Evolutionary conservation across 176 grass and related monocot species (phyloP).

Genomic region (Carex parvula): DNA sequence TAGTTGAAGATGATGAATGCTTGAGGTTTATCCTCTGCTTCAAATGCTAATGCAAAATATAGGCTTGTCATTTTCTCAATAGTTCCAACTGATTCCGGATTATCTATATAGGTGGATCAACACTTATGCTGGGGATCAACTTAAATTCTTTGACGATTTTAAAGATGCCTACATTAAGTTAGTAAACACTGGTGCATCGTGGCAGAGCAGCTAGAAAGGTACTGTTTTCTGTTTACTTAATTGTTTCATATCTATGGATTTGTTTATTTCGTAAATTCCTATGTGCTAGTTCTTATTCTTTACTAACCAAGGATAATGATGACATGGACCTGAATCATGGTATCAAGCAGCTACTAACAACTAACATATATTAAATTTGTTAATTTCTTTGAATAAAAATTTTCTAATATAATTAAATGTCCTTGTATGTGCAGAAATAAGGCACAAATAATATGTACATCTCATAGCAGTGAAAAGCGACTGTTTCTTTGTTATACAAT

Average conservation of each 20-base stretch:
- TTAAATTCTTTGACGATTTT: conserved; percentile 70
- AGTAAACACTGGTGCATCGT: conserved; percentile 61
- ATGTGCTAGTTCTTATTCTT: background rate
- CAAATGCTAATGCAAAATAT: background rate
- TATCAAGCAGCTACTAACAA: background rate
- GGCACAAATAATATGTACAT: background rate
- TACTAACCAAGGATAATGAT: background rate
- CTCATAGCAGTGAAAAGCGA: background rate
- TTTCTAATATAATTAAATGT: background rate
- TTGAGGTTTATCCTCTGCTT: conserved; percentile 50
- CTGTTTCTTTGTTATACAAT: background rate
- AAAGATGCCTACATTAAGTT: conserved; percentile 74
- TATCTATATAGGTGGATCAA: conserved; percentile 64
- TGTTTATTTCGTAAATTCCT: background rate
- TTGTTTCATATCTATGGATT: background rate
- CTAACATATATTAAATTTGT: background rate
- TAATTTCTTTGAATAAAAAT: background rate
- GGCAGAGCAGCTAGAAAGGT: conserved; percentile 42
- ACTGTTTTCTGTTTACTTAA: background rate
- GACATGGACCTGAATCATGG: background rate
- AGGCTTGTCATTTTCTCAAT: background rate
- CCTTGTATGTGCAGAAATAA: background rate
- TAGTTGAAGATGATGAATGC: conserved; percentile 80
- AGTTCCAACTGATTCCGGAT: background rate
- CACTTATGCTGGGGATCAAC: conserved; percentile 66